Conservation (phyloP, 176 grass and related monocot genomes). For the Poa pratensis region DNA sequence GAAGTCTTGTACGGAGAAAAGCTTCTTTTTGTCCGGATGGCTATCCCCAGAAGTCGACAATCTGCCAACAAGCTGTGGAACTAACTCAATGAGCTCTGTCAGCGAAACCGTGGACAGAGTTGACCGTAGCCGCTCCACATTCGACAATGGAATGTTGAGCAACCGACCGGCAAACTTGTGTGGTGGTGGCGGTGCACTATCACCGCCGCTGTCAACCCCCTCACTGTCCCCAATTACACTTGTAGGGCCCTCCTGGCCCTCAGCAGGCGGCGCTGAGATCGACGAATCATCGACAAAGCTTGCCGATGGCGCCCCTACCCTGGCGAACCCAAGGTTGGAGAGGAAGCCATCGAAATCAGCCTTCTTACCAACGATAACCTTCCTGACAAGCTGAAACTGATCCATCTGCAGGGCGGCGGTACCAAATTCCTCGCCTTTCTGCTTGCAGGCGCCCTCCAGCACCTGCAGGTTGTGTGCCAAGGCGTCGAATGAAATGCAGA, state of each 20-base stretch:
- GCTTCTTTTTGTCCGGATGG: constrained; percentile 95
- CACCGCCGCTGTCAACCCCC: constrained; percentile 32
- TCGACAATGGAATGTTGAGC: constrained; percentile 81
- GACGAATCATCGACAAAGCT: constrained; percentile 39
- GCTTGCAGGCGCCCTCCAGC: constrained; percentile 53
- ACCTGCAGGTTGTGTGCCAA: constrained; percentile 64
- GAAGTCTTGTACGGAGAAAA: constrained; percentile 97
- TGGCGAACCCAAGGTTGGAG: constrained; percentile 78
- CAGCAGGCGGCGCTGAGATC: constrained; percentile 13
- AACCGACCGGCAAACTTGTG: constrained; percentile 63
- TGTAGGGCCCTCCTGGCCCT: constrained; percentile 23
- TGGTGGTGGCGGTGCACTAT: constrained; percentile 14
- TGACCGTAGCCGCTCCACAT: constrained; percentile 86
- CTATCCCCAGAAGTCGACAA: constrained; percentile 45
- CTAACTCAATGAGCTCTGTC: constrained; percentile 69
- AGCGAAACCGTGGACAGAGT: constrained; percentile 76
- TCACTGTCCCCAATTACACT: constrained; percentile 47
- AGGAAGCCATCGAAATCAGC: constrained; percentile 86
- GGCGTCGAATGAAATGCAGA: constrained; percentile 78
- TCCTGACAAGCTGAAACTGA: constrained; percentile 54
- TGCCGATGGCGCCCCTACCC: constrained; percentile 48
- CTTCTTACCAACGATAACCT: constrained; percentile 68
- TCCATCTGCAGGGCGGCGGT: constrained; percentile 23
- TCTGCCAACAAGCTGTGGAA: constrained; percentile 72
- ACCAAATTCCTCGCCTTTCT: constrained; percentile 43